Evolutionary conservation across 495 filamentous ascomycete species (phyloP).

Genomic region (Annulohypoxylon maeteangense): DNA sequence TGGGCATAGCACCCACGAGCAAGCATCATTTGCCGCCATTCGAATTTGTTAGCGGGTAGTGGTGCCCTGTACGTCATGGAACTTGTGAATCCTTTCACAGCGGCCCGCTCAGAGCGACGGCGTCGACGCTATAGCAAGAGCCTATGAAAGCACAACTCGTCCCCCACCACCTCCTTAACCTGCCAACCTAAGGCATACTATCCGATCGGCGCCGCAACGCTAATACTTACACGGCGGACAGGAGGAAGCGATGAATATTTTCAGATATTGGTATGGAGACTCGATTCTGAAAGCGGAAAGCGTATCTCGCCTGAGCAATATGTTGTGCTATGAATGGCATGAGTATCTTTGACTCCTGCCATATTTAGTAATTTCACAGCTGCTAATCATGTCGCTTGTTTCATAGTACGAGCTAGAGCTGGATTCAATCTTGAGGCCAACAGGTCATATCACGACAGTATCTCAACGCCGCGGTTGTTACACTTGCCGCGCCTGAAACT

Average conservation of each 20-base stretch:
- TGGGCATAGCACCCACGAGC: background rate
- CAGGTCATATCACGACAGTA: slow-evolving; percentile 9
- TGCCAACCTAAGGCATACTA: slow-evolving; percentile 4
- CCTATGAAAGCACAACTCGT: slow-evolving; percentile 11
- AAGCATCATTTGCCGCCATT: slow-evolving; percentile 18
- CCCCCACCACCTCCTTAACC: slow-evolving; percentile 22
- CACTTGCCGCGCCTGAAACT: slow-evolving; percentile 2
- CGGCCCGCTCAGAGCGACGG: slow-evolving; percentile 34
- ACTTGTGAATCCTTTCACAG: slow-evolving; percentile 34
- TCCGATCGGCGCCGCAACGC: slow-evolving; percentile 25
- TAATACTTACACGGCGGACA: slow-evolving; percentile 22
- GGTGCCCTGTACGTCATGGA: slow-evolving; percentile 23
- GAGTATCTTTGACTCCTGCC: background rate
- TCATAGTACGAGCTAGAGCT: slow-evolving; percentile 14
- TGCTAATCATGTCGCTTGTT: slow-evolving; percentile 11
- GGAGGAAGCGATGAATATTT: slow-evolving; percentile 12
- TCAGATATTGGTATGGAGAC: slow-evolving; percentile 14
- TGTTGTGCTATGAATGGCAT: slow-evolving; percentile 12
- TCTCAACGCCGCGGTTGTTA: slow-evolving; percentile 2
- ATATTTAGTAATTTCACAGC: slow-evolving; percentile 26
- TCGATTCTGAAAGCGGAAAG: slow-evolving; percentile 9
- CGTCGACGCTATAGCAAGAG: slow-evolving; percentile 15
- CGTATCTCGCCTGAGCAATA: background rate
- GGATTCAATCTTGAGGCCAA: background rate
- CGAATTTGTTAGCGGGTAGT: slow-evolving; percentile 1